These are phyloP conservation scores for Umbelopsis sp. DNA, from an alignment of 371 early-diverging fungal species.

Conservation along the genomic window DNA sequence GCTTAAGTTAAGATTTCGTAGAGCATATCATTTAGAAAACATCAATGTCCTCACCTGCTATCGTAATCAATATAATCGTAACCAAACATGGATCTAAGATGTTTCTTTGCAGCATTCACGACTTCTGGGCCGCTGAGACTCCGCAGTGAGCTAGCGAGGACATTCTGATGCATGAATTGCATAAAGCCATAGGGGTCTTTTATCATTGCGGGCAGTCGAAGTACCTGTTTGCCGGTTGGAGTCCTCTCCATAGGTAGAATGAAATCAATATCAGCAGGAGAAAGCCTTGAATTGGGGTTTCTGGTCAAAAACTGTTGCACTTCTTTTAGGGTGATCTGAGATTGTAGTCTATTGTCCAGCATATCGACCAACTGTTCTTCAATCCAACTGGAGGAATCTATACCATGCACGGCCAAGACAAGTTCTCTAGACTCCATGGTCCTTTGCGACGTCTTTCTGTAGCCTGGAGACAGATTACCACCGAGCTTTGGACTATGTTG, in stretches of 20 bases:
- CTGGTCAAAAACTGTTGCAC: slow-evolving; percentile 73
- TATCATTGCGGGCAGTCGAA: slow-evolving; percentile 60
- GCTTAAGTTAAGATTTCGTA: no score
- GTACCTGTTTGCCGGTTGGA: slow-evolving; percentile 40
- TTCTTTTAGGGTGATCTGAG: slow-evolving; percentile 65
- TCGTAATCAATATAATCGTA: slow-evolving; percentile 1
- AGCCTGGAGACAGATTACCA: slow-evolving; percentile 8
- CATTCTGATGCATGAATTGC: slow-evolving; percentile 67
- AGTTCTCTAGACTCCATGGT: slow-evolving; percentile 51
- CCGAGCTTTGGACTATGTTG: slow-evolving; percentile 14
- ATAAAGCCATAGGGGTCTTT: slow-evolving; percentile 62
- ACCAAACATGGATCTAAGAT: slow-evolving; percentile 46
- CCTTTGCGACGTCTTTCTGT: background rate
- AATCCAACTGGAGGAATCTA: slow-evolving; percentile 68
- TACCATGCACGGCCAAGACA: slow-evolving; percentile 74
- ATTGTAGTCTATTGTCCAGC: slow-evolving; percentile 66
- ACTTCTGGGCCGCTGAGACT: slow-evolving; percentile 65
- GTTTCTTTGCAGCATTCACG: slow-evolving; percentile 42
- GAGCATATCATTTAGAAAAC: background rate
- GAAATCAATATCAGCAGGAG: slow-evolving; percentile 69
- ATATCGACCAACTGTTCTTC: slow-evolving; percentile 69
- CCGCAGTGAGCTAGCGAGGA: slow-evolving; percentile 54
- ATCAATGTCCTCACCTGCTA: background rate
- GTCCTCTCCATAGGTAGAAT: slow-evolving; percentile 59
- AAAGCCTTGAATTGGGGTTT: slow-evolving; percentile 67